phyloP scores from a whole-genome alignment of 73 alveolate genomes.

The Symbiodinium natans region DNA sequence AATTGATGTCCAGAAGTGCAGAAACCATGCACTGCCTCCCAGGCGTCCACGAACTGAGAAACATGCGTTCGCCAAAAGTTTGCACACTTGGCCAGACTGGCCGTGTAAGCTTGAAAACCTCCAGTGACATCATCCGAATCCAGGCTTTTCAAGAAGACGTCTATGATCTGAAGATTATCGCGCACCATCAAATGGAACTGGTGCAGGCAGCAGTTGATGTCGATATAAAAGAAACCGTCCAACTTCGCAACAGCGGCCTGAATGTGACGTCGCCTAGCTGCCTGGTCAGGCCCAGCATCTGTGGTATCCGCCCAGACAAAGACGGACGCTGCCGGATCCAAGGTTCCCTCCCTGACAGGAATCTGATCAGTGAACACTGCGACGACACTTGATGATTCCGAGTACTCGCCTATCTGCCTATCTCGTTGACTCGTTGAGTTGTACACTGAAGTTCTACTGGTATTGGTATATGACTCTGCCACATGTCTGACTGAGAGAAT shows the following conservation, averaged over 20 bases:
- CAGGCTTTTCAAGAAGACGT: background rate
- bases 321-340: background rate
- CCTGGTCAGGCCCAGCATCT: conserved; percentile 33
- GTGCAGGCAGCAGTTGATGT: background rate
- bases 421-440: too few relatives aligned
- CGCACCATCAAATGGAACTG: background rate
- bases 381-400: too few relatives aligned
- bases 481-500: too few relatives aligned
- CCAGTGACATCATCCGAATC: background rate
- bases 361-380: too few relatives aligned
- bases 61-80: conserved; percentile 40
- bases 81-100: background rate
- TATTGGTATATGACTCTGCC: too few relatives aligned
- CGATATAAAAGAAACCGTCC: background rate
- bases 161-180: background rate
- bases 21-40: background rate
- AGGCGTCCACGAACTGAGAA: background rate
- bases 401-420: too few relatives aligned
- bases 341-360: background rate
- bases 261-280: background rate
- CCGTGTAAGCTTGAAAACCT: background rate
- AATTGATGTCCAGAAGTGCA: too few relatives aligned
- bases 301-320: conserved; percentile 33
- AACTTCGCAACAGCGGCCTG: background rate
- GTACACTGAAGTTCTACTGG: too few relatives aligned